Evolutionary conservation across 768 basidiomycete genomes (phyloP), one percentile per base, ranked within the genome.

Genomic region (Kwoniella europaea): DNA sequence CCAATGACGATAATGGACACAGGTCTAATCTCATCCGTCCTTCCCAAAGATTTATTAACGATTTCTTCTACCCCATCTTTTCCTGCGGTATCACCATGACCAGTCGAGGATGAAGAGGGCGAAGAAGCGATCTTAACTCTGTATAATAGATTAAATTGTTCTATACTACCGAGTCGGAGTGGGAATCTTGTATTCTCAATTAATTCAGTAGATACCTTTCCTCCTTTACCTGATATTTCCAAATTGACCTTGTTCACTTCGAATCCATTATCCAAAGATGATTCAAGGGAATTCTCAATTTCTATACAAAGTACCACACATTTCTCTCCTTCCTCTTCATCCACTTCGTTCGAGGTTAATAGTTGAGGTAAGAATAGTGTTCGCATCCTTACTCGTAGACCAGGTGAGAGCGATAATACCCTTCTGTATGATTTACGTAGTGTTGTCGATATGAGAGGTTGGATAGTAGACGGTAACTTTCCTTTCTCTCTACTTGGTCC

Each of bases 231-330:
- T 27, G 91, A 89, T 50, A 97, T 88, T 41, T 86, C 87, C 6
- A 97, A 90, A 15, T 90, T 88, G 4, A 94, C 88, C 58, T 85
- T 88, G 77, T 93, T 91, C 1, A 97, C 88, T 65, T 89, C 86
- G 79, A 94, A 95, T 18, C 91, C 90, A 15, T 90, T 89, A 1
- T 50, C 43, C 15, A 70, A 46, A 42, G 27, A 24, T 0, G 52
- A 22, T 42, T 77, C 78, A 1, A 67, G 63, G 2, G 90, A 87
- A 76, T 94, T 93, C 83, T 94, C 93, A 55, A 97, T 86, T 76
- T 97, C 94, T 4, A 97, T 90, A 69, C 91, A 94, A n/a, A 97
- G 88, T 5, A 95, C 90, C 24, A 95, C 89, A 0, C 92, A 92
- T 58, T 90, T 87, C 81, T 95, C 93, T 62, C 91, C 91, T 72